A percentile compares a stretch with the other conserved stretches of the same genome.
Conservation (phyloP, 331 rosid genomes). For the Acacia concinna region DNA sequence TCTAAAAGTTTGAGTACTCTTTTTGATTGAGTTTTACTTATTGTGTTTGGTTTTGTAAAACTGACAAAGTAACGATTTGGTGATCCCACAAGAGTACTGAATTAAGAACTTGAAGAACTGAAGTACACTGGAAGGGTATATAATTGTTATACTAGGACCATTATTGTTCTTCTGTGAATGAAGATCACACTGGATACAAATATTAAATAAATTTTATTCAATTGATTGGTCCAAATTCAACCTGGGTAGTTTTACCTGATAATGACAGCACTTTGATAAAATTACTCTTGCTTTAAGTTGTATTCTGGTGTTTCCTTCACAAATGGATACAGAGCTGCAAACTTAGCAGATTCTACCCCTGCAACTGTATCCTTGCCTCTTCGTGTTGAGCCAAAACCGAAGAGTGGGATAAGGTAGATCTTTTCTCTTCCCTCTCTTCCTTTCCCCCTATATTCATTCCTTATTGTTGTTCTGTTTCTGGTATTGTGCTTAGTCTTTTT, state of each 20-base stretch:
- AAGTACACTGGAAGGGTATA: not conserved
- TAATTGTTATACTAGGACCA: not conserved
- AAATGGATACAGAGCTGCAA: slow-evolving; percentile 78
- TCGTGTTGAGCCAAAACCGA: slow-evolving; percentile 93
- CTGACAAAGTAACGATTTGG: not conserved
- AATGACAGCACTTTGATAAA: not conserved
- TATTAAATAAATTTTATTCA: not conserved
- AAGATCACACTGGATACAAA: not conserved
- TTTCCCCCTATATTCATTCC: not conserved
- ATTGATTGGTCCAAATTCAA: slow-evolving; percentile 7
- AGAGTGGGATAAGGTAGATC: slow-evolving; percentile 86
- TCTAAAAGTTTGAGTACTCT: not conserved
- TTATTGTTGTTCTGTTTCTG: not conserved
- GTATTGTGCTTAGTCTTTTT: slow-evolving; percentile 4
- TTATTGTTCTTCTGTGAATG: not conserved
- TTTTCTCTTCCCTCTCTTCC: not conserved
- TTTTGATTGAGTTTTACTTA: not conserved
- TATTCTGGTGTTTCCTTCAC: slow-evolving; percentile 54
- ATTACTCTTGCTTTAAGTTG: slow-evolving; percentile 14
- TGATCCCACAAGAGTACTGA: not conserved
- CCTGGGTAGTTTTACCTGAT: not conserved
- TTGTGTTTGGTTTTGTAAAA: not conserved
- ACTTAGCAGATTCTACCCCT: slow-evolving; percentile 85
- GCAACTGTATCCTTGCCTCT: slow-evolving; percentile 74
- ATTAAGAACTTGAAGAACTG: not conserved